Base-by-base conservation (phyloP, 1,284 basidiomycete species). In the Violaceomyces palustris region DNA sequence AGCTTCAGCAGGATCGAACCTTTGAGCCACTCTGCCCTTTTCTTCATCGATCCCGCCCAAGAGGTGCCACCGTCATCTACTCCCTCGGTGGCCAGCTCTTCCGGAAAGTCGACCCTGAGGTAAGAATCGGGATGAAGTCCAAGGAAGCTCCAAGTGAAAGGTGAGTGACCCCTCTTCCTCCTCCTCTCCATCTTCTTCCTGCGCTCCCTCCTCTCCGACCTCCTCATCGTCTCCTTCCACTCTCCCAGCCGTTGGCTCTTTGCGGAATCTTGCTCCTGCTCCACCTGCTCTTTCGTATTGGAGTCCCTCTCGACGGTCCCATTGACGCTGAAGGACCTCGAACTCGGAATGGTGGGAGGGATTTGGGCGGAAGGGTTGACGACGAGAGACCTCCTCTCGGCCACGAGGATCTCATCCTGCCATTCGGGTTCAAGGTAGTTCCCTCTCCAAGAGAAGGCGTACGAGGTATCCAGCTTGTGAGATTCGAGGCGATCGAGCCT, bases 401-500 rank as follows among this genome's bases (percentile, higher is more conserved):
- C 61, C 6, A 58, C 23, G 1, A 39, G 42, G 2, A 34, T 14
- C 6, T 49, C 27, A 10, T 61, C 45, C 4, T 50, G 45, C 22
- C 43, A 51, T 12, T 59, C 56, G 19, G 50, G 39, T 3, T 50
- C 32, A 1, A 45, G 36, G n/a, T 34, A 18, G 2, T 28, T 8
- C 10, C 50, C 50, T 33, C 41, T 55, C 73, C 75, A 77, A 1
- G 49, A 32, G 18, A 55, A 53, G 21, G 53, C 49, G 18, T 78
- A 78, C 1, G 50, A 74, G 3, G 82, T 71, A 56, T 86, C 79
- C 6, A 85, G 74, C 2, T 50, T 33, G 17, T 76, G 73, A 2
- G 57, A 45, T 61, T 86, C 84, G 8, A 88, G 74, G 0, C 78
- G 76, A 41, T 79, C 75, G 11, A 88, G 72, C 3, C 83, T 81